Evolutionary conservation across 225 moss, liverwort and hornwort genomes (phyloP), one percentile per base, ranked within the genome.

Genomic region (Asterella californica): DNA sequence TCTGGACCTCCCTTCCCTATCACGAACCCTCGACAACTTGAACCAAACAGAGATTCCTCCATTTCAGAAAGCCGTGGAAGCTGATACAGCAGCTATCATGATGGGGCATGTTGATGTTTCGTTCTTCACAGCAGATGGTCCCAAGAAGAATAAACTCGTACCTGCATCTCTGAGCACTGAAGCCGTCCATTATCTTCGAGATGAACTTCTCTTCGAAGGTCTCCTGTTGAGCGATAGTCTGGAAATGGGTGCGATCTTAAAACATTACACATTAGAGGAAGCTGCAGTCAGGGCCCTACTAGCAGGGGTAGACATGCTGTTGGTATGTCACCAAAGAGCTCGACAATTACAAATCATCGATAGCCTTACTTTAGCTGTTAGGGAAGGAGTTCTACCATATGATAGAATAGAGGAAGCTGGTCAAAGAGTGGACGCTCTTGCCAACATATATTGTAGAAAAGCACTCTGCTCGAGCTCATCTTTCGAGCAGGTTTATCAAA

Each of bases 41-140:
- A 54, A 65, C 18, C 47, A 75, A 10, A 80, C 82, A 33, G 94
- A 94, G 75, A 73, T 94, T 17, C 87, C 90, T 50, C 92, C 92
- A 0, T 92, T 94, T 70, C 83, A 80, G 33, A 91, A 72, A 71
- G 92, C 90, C 22, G 85, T 94, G 55, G 88, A 89, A 37, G 92
- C 91, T 18, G 91, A 94, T 75, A 90, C 90, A 19, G 94, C 91
- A 15, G 92, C 94, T 24, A 65, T 94, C 29, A 90, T 94, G 92
- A 87, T 94, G 60, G 94, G 87, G 70, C 90, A 92, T 37, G 87
- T 94, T 65, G 61, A 83, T 57, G 85, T 85, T 24, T 75, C 94
- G 1, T 78, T 61, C 5, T 75, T 15, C 48, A 14, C 72, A 46
- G 37, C 4, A 34, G 45, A 22, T 42, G 24, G 38, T 45, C 9